Base-by-base conservation (phyloP, 2,329 filamentous ascomycete genomes). In the Diaporthe helianthi region DNA sequence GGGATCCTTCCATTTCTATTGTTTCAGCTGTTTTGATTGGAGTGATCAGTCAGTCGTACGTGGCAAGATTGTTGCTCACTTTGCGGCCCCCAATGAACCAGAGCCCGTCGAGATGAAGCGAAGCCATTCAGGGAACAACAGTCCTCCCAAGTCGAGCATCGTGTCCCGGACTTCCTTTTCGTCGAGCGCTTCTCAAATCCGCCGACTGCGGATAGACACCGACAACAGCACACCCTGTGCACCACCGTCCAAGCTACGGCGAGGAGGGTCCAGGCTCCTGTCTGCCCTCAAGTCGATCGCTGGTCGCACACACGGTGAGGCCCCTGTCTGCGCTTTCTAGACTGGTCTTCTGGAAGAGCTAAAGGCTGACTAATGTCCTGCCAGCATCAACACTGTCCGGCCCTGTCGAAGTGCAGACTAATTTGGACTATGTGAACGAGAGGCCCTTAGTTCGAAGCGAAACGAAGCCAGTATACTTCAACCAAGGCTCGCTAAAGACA, bases 231-330 rank as follows among this genome's bases (percentile, higher is more conserved):
- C 74, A 74, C 58, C 71, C 73, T 55, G 71, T 69, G 17, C 75
- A 73, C 69, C 76, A 71, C 60, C 77, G 72, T 70, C 80, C 4
- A 84, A 82, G 70, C 55, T 81, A 47, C 77, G 78, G 67, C 79
- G 79, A 29, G 79, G 80, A 51, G 78, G 80, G n/a, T 82, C 80
- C 7, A 81, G 76, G 51, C 73, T 85, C n/a, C 73, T 80, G 65
- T 82, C 80, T 5, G 81, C 78, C 26, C 70, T 85, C 24, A 80
- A 79, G 36, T 71, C 67, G 12, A 38, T 71, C 24, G 51, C 67
- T 19, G 47, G 54, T 36, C 67, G 58, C 33, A 74, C 79, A 77
- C 73, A 49, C 44, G 49, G 69, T 71, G 67, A 65, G 69, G 19
- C 36, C 26, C 22, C 8, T 12, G 6, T 13, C 15, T 22, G 24